These are phyloP conservation scores for Danielia oregonensis DNA, from an alignment of 805 yeast genomes.

Conservation along the genomic window DNA sequence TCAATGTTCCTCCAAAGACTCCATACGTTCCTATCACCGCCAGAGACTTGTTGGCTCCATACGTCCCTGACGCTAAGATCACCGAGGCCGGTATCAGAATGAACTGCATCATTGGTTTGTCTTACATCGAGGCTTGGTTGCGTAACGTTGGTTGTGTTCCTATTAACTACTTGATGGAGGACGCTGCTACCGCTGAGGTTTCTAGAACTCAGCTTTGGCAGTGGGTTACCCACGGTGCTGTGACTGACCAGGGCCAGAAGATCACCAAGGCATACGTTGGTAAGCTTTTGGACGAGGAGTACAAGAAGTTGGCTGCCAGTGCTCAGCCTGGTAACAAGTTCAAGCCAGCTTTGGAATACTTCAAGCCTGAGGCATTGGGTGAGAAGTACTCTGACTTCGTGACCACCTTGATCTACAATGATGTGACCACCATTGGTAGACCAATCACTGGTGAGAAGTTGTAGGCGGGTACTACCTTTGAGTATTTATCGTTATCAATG, in stretches of 20 bases:
- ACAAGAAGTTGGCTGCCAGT: conserved; percentile 42
- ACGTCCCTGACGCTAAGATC: conserved; percentile 57
- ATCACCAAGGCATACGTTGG: conserved; percentile 60
- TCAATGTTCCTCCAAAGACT: conserved; percentile 46
- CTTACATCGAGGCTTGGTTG: conserved; percentile 84
- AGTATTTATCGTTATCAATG: conserved; percentile 4
- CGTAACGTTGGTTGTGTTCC: conserved; percentile 84
- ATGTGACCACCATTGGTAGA: conserved; percentile 54
- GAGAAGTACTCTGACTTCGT: conserved; percentile 73
- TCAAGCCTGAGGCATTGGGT: conserved; percentile 70
- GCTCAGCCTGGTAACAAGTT: conserved; percentile 64
- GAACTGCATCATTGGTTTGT: conserved; percentile 71
- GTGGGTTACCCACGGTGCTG: conserved; percentile 74
- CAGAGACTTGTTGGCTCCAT: conserved; percentile 59
- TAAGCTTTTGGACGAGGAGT: conserved; percentile 58
- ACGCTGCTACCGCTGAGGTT: conserved; percentile 88
- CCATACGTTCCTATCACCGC: conserved; percentile 56
- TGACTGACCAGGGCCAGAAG: conserved; percentile 52
- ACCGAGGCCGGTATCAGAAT: conserved; percentile 69
- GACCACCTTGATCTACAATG: conserved; percentile 73
- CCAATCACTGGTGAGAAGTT: conserved; percentile 39
- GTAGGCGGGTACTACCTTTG: conserved; percentile 18
- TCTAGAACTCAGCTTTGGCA: conserved; percentile 79
- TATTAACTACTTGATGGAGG: conserved; percentile 82
- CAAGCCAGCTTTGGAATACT: conserved; percentile 63